Evolutionary conservation across 2,329 filamentous ascomycete genomes (phyloP), one percentile per base, ranked within the genome.

Genomic region (Xylariaceae sp.): DNA sequence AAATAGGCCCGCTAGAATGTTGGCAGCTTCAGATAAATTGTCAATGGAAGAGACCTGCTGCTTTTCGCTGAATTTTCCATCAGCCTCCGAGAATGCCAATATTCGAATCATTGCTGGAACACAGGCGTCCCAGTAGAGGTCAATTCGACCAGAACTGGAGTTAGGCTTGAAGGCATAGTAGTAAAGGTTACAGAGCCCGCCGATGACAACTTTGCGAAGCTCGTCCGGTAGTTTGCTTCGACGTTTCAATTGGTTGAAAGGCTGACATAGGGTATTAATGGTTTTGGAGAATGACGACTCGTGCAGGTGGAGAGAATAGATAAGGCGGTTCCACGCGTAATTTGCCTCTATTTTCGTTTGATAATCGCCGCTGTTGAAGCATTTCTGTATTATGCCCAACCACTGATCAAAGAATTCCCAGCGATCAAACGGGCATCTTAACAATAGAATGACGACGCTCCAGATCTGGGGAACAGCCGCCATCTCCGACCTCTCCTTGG

Each of bases 401-500:
- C 90, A 96, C 5, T 80, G 77, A 26, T 77, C 80, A 58, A 90
- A 84, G 64, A 87, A 82, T 30, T 85, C 78, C 88, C 92, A 97
- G 73, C 67, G 85, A 60, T 74, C 83, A 65, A 75, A 77, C 60
- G 68, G 84, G 70, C 72, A 83, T 72, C 87, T 84, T 45, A 96
- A 75, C 51, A 96, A 83, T 1, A 96, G 78, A 6, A 92, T 83
- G 2, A 95, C 76, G 34, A 90, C 81, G 54, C 88, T 87, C 92
- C 92, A 97, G 19, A 97, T 89, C 60, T 91, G 88, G 5, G 94
- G 92, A 0, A 95, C 91, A 37, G 83, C 77, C 0, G 77, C 70
- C 9, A 81, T 82, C 19, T 82, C 79, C 12, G 84, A 80, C 58
- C 78, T 84, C 46, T 80, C 77, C 58, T 84, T 80, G 22, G 86